Evolutionary conservation across 176 grass and related monocot genomes (phyloP).

Genomic region (Areca catechu): DNA sequence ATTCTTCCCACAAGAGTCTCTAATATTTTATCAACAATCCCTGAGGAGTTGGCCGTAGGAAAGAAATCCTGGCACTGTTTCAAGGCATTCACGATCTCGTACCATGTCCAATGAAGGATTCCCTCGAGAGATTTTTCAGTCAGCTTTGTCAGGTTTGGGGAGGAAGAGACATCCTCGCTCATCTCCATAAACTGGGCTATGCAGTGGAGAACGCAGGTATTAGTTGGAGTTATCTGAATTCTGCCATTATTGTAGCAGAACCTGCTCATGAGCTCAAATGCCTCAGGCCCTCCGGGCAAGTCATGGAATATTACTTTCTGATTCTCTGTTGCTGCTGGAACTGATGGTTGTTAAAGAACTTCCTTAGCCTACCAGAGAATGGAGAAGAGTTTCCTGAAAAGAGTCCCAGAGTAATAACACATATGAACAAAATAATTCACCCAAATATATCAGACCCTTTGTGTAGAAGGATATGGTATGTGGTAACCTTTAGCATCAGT

Average conservation of each 20-base stretch:
- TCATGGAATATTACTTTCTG: slow-evolving; percentile 40
- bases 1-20: slow-evolving; percentile 45
- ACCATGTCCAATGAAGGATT: slow-evolving; percentile 83
- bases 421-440: no score
- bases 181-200: slow-evolving; percentile 73
- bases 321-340: slow-evolving; percentile 16
- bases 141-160: slow-evolving; percentile 40
- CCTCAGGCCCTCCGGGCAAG: slow-evolving; percentile 68
- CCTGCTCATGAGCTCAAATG: slow-evolving; percentile 73
- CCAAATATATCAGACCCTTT: no score
- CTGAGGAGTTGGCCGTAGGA: slow-evolving; percentile 31
- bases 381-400: slow-evolving; percentile 68
- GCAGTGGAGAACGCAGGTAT: slow-evolving; percentile 53
- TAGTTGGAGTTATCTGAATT: slow-evolving; percentile 37
- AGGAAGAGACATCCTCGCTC: slow-evolving; percentile 12
- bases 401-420: no score
- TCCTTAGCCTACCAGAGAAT: slow-evolving; percentile 42
- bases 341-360: slow-evolving; percentile 19
- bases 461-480: no score
- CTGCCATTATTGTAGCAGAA: slow-evolving; percentile 47
- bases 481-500: no score
- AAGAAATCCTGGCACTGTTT: slow-evolving; percentile 62
- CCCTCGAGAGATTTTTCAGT: slow-evolving; percentile 45
- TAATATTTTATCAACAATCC: slow-evolving; percentile 40
- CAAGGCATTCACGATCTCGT: slow-evolving; percentile 37